These are phyloP conservation scores for Aspergillus novoparasiticus DNA, from an alignment of 2,329 filamentous ascomycete species.

Conservation along the genomic window DNA sequence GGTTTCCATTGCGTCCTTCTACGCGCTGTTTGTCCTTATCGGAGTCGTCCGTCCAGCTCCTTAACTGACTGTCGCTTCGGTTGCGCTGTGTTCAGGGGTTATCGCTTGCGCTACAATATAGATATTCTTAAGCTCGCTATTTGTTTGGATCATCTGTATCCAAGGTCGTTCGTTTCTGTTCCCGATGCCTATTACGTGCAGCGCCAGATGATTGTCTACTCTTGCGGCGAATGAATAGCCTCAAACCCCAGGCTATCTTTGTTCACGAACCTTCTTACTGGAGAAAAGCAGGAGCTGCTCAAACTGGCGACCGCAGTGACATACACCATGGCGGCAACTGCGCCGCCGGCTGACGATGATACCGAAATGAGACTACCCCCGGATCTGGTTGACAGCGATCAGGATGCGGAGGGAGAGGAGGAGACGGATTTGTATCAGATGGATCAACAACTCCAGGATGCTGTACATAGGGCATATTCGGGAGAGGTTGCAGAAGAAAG, in stretches of 20 bases:
- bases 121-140: neutral
- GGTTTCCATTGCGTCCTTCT: constrained; percentile 15
- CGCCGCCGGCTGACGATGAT: constrained; percentile 43
- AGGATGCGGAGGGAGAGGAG: constrained; percentile 49
- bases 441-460: constrained; percentile 43
- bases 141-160: constrained; percentile 14
- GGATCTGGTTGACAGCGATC: constrained; percentile 44
- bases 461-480: constrained; percentile 39
- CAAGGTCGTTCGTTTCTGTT: constrained; percentile 19
- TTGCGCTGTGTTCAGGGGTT: constrained; percentile 13
- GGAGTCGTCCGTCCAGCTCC: constrained; percentile 19
- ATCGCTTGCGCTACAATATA: neutral
- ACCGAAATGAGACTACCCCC: constrained; percentile 33
- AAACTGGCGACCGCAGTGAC: constrained; percentile 43
- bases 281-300: constrained; percentile 21
- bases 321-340: constrained; percentile 44
- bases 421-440: constrained; percentile 45
- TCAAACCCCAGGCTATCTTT: constrained; percentile 26
- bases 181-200: constrained; percentile 31
- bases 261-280: constrained; percentile 9
- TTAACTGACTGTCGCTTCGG: constrained; percentile 17
- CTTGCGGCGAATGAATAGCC: constrained; percentile 30
- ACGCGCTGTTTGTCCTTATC: constrained; percentile 32
- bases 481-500: constrained; percentile 34
- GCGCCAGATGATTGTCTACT: constrained; percentile 31